Evolutionary conservation across 1,284 basidiomycete species (phyloP), one percentile per base, ranked within the genome.

Genomic region (Cutaneotrichosporon mucoides): DNA sequence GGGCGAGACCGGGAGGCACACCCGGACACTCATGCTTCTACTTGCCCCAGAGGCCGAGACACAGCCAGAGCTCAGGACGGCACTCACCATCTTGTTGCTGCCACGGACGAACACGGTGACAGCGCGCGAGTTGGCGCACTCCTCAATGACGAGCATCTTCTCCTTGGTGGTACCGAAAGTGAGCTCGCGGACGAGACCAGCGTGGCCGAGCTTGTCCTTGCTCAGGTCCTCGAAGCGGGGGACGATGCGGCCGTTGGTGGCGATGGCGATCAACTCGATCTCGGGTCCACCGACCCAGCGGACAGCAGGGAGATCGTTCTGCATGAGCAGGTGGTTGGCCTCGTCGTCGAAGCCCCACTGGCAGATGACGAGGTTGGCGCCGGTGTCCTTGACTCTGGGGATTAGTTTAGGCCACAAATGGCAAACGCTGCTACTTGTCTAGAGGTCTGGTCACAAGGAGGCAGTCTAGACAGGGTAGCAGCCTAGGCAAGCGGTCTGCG

Each of bases 291-390:
- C 95, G 58, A 99, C 95, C 95, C 96, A 99, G 75, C 95, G 85
- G 33, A 99, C 95, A n/a, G 95, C 92, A 45, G 95, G 96, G 46
- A 99, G 82, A 12, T 94, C 89, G 74, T 98, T 97, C 81, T 97
- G 94, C 88, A 99, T 92, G 68, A 99, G 80, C 72, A 99, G 72
- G 76, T 99, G 95, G 77, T 99, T 99, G 58, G 95, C 95, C 81
- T 99, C 95, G 76, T 99, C 96, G 73, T 99, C 95, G 76, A 99
- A 99, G 65, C 95, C 95, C 95, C 95, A 99, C 78, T 99, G 96
- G 79, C 95, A 99, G 70, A 99, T 96, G 68, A 99, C 95, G 60
- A 99, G 80, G 79, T 99, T 99, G 34, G 96, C 94, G 37, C 96
- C 95, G n/a, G 92, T 89, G 72, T 97, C 89, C 80, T 98, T 97